Conservation (phyloP, 129 eudicot genomes). For the Dittrichia graveolens region DNA sequence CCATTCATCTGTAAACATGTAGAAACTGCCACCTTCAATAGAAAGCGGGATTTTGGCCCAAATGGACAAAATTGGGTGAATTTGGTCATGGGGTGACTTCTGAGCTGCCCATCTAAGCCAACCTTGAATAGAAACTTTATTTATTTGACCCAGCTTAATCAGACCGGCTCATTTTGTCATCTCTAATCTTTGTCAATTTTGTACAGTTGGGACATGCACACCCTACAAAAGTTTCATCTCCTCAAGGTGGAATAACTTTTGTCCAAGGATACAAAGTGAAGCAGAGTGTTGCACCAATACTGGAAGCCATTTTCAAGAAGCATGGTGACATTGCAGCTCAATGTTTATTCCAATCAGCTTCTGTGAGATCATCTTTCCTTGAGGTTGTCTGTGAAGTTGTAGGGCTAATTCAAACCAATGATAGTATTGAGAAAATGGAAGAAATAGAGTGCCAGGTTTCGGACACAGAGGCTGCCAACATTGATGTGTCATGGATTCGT, state of each 20-base stretch:
- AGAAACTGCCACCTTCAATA: too few relatives aligned
- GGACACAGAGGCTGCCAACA: conserved; percentile 28
- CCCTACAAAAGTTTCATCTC: neutral
- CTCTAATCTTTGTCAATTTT: neutral
- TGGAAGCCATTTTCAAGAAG: conserved; percentile 39
- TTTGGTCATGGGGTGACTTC: too few relatives aligned
- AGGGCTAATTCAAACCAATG: conserved; percentile 23
- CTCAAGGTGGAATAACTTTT: conserved; percentile 17
- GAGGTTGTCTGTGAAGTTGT: conserved; percentile 33
- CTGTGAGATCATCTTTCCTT: conserved; percentile 31
- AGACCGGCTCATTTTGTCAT: neutral
- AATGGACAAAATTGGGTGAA: too few relatives aligned
- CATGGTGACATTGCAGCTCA: conserved; percentile 42
- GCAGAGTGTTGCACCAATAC: conserved; percentile 31
- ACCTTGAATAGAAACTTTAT: too few relatives aligned
- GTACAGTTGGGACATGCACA: neutral
- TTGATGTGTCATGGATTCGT: conserved; percentile 36
- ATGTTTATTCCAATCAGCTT: conserved; percentile 26
- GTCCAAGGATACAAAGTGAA: conserved; percentile 47
- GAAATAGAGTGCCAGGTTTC: conserved; percentile 17
- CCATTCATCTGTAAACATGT: too few relatives aligned
- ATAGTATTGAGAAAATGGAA: conserved; percentile 17
- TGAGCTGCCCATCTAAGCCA: too few relatives aligned
- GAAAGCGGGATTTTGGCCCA: too few relatives aligned
- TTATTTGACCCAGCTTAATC: neutral